Conservation (phyloP, 176 grass and related monocot species). For the Pontederia paniculata region DNA sequence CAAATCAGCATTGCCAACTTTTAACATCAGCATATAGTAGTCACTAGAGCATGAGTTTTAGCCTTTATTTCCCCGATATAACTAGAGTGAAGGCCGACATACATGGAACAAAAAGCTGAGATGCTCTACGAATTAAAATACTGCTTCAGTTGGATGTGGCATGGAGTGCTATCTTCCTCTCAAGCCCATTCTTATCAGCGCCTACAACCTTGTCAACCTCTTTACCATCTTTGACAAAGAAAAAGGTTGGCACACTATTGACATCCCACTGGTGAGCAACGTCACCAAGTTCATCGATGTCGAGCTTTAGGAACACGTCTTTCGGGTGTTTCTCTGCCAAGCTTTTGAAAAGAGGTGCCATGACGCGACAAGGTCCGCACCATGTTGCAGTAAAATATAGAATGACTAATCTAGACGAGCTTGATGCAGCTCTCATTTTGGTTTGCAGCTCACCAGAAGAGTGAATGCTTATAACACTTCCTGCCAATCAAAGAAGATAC, state of each 20-base stretch:
- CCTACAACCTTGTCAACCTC: constrained; percentile 51
- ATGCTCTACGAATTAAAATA: not conserved
- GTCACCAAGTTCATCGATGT: constrained; percentile 40
- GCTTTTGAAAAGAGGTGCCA: constrained; percentile 49
- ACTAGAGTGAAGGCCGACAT: too few relatives aligned
- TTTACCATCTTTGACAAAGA: constrained; percentile 48
- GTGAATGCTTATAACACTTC: constrained; percentile 33
- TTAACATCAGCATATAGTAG: too few relatives aligned
- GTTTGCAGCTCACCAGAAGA: constrained; percentile 37
- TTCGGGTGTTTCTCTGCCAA: constrained; percentile 44
- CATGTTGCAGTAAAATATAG: constrained; percentile 67
- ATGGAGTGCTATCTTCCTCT: constrained; percentile 40
- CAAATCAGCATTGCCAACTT: too few relatives aligned
- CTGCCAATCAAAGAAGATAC: constrained; percentile 3
- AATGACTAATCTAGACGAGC: constrained; percentile 27
- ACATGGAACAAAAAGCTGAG: too few relatives aligned
- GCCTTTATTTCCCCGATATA: too few relatives aligned
- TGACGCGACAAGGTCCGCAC: constrained; percentile 57
- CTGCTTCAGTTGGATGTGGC: constrained; percentile 9
- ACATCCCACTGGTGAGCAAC: constrained; percentile 50
- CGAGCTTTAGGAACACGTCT: constrained; percentile 52
- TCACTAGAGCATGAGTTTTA: too few relatives aligned
- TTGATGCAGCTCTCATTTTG: constrained; percentile 34
- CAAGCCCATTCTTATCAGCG: constrained; percentile 47
- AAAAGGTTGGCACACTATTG: constrained; percentile 52